Conservation (phyloP, 2,329 filamentous ascomycete genomes). For the Xylaria sp. region DNA sequence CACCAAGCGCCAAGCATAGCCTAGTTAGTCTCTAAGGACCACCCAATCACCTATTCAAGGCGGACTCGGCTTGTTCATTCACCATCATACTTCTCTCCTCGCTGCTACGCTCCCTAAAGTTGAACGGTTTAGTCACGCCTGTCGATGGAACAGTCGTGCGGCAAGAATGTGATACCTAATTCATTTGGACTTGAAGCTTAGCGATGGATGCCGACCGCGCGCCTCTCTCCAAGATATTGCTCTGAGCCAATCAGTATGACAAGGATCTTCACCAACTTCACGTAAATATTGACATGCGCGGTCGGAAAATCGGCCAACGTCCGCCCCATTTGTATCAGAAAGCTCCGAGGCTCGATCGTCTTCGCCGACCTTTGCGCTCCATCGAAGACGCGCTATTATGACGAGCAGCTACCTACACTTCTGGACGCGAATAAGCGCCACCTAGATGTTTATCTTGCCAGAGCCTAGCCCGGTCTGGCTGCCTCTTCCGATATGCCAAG, state of each 20-base stretch:
- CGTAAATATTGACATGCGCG: slow-evolving; percentile 40
- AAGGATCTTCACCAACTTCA: slow-evolving; percentile 36
- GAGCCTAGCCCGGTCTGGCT: slow-evolving; percentile 15
- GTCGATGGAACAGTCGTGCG: slow-evolving; percentile 22
- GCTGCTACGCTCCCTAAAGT: slow-evolving; percentile 15
- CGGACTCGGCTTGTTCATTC: slow-evolving; percentile 36
- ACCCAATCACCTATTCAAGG: slow-evolving; percentile 46
- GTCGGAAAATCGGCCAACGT: slow-evolving; percentile 39
- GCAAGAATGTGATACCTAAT: slow-evolving; percentile 11
- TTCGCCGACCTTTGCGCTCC: slow-evolving; percentile 18
- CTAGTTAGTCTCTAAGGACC: slow-evolving; percentile 10
- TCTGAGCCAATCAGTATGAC: slow-evolving; percentile 32
- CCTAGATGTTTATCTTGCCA: slow-evolving; percentile 16
- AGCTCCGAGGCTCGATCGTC: slow-evolving; percentile 30
- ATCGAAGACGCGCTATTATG: slow-evolving; percentile 27
- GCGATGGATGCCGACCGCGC: slow-evolving; percentile 28
- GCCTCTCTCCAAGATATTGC: slow-evolving; percentile 21
- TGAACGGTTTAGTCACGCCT: slow-evolving; percentile 18
- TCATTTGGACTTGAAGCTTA: slow-evolving; percentile 18
- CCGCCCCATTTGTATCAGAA: slow-evolving; percentile 37
- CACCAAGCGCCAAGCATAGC: slow-evolving; percentile 24
- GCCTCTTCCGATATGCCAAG: slow-evolving; percentile 11
- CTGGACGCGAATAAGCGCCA: slow-evolving; percentile 31
- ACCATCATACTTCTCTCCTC: slow-evolving; percentile 32
- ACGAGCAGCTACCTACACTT: slow-evolving; percentile 20